These are phyloP conservation scores for Fusarium redolens DNA, from an alignment of 2,329 filamentous ascomycete genomes.

Conservation along the genomic window DNA sequence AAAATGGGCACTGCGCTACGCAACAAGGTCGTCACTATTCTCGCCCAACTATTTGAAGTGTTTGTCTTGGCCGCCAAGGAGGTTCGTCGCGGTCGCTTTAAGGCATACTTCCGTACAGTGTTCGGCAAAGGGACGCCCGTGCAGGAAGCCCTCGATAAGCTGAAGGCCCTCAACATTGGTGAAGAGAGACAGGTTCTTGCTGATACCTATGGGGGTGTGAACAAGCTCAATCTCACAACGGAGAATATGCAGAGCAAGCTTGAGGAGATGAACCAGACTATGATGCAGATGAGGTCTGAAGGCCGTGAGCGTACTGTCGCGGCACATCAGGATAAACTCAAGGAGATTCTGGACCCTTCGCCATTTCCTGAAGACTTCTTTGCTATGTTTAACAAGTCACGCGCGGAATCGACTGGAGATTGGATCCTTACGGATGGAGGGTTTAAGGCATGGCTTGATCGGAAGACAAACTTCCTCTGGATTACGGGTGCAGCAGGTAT, in stretches of 20 bases:
- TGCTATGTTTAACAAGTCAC: slow-evolving; percentile 53
- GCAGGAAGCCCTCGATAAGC: slow-evolving; percentile 52
- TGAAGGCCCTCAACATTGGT: slow-evolving; percentile 55
- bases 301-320: slow-evolving; percentile 49
- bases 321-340: slow-evolving; percentile 52
- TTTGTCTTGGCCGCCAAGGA: slow-evolving; percentile 57
- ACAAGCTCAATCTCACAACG: slow-evolving; percentile 50
- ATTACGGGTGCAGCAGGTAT: slow-evolving; percentile 57
- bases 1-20: slow-evolving; percentile 53
- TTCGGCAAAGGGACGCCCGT: slow-evolving; percentile 55
- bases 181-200: slow-evolving; percentile 58
- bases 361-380: slow-evolving; percentile 57
- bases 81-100: slow-evolving; percentile 55
- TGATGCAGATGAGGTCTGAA: slow-evolving; percentile 50
- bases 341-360: slow-evolving; percentile 55
- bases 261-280: slow-evolving; percentile 50
- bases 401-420: slow-evolving; percentile 57
- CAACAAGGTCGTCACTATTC: slow-evolving; percentile 55
- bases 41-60: slow-evolving; percentile 58
- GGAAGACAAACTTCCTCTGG: slow-evolving; percentile 56
- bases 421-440: slow-evolving; percentile 57
- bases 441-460: slow-evolving; percentile 53
- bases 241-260: slow-evolving; percentile 52
- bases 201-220: slow-evolving; percentile 55
- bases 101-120: slow-evolving; percentile 55